Percentiles rank a stretch among this genome's conserved stretches.
These are phyloP conservation scores for Plasmodium vinckei DNA, from an alignment of 169 alveolate genomes.

Conservation along the genomic window DNA sequence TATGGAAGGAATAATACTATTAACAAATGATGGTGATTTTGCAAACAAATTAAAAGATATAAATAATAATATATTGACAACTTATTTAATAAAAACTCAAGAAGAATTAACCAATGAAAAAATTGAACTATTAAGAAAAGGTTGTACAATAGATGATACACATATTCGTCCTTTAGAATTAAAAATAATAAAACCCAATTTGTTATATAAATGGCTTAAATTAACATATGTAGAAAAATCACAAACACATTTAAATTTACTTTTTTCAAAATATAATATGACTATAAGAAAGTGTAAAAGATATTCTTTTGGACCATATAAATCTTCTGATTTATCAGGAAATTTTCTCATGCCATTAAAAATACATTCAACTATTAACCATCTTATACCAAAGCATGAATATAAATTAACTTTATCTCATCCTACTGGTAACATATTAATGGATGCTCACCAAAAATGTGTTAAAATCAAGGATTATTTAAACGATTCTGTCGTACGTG, in stretches of 20 bases:
- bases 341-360: slow-evolving; percentile 49
- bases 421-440: slow-evolving; percentile 36
- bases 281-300: slow-evolving; percentile 66
- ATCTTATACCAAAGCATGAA: slow-evolving; percentile 12
- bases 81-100: slow-evolving; percentile 57
- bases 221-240: slow-evolving; percentile 73
- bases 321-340: slow-evolving; percentile 24
- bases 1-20: slow-evolving; percentile 44
- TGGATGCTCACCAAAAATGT: slow-evolving; percentile 2
- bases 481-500: background rate
- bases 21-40: slow-evolving; percentile 73
- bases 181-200: slow-evolving; percentile 13
- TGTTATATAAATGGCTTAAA: slow-evolving; percentile 41
- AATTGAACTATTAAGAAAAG: slow-evolving; percentile 29
- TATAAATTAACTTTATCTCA: slow-evolving; percentile 15
- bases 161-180: slow-evolving; percentile 36
- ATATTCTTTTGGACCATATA: slow-evolving; percentile 74
- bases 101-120: slow-evolving; percentile 35
- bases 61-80: slow-evolving; percentile 53
- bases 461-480: slow-evolving; percentile 25
- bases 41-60: slow-evolving; percentile 53
- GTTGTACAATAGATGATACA: slow-evolving; percentile 15
- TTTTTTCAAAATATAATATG: slow-evolving; percentile 47
- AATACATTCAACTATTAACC: slow-evolving; percentile 38
- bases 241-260: slow-evolving; percentile 17